Conservation (phyloP, 2,329 filamentous ascomycete genomes). For the Exophiala sp. region DNA sequence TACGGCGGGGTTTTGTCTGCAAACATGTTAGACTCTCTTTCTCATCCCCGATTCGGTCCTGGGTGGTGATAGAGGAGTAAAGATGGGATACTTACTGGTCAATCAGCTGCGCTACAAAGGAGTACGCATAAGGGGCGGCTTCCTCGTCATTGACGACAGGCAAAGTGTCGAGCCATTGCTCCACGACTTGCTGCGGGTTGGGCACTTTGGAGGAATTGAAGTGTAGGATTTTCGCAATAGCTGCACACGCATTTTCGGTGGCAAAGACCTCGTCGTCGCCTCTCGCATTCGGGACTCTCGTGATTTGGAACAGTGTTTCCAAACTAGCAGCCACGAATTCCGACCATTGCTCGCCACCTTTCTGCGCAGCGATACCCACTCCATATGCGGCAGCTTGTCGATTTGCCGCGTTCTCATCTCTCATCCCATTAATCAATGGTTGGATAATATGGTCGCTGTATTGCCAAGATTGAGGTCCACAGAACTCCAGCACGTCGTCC, state of each 20-base stretch:
- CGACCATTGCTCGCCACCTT: constrained; percentile 79
- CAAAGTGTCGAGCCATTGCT: constrained; percentile 85
- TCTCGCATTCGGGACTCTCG: constrained; percentile 71
- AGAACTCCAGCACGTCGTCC: constrained; percentile 97
- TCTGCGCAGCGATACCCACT: constrained; percentile 89
- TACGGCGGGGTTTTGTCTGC: constrained; percentile 78
- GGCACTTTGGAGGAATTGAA: constrained; percentile 73
- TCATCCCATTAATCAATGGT: constrained; percentile 79
- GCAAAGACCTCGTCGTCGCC: constrained; percentile 93
- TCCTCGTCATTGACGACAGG: constrained; percentile 95
- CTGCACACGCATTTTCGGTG: constrained; percentile 93
- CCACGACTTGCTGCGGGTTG: constrained; percentile 68
- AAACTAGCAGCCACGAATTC: constrained; percentile 77
- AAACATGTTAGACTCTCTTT: too few relatives aligned
- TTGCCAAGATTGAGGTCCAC: constrained; percentile 76
- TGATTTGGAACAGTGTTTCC: constrained; percentile 77
- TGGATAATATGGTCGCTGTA: constrained; percentile 82
- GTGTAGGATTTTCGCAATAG: constrained; percentile 93
- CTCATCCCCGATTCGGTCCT: too few relatives aligned
- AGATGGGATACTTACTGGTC: constrained; percentile 66
- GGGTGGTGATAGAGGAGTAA: neutral
- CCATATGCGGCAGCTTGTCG: constrained; percentile 94
- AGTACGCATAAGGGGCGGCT: constrained; percentile 91
- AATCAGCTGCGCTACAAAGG: constrained; percentile 84
- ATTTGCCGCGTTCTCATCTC: constrained; percentile 80